Conservation (phyloP, 352 stramenopile species). For the Phytophthora citrophthora region DNA sequence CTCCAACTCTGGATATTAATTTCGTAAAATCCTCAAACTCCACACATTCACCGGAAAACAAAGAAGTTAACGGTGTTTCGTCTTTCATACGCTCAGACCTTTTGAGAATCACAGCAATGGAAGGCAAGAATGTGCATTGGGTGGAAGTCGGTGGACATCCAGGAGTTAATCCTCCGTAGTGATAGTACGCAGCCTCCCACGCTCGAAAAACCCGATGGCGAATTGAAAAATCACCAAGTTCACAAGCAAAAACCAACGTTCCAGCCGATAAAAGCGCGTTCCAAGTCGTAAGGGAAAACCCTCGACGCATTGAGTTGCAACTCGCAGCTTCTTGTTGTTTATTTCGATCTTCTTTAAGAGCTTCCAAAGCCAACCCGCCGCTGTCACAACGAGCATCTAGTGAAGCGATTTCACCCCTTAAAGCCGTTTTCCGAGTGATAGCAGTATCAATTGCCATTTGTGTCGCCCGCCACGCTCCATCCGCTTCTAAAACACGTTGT, state of each 20-base stretch:
- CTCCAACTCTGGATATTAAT: constrained; percentile 14
- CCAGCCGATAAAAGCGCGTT: constrained; percentile 62
- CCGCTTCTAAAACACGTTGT: constrained; percentile 57
- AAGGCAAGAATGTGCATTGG: constrained; percentile 25
- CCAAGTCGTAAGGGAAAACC: constrained; percentile 45
- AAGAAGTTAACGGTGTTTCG: constrained; percentile 16
- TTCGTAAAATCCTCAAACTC: constrained; percentile 7
- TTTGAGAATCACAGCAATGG: constrained; percentile 31
- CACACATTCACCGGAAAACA: constrained; percentile 25
- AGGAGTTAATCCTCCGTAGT: constrained; percentile 28
- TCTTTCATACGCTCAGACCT: neutral
- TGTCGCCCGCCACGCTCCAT: constrained; percentile 39
- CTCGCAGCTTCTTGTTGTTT: constrained; percentile 16
- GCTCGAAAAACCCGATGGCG: constrained; percentile 17
- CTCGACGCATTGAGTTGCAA: constrained; percentile 23
- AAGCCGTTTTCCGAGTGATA: constrained; percentile 34
- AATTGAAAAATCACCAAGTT: constrained; percentile 9
- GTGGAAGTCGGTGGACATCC: constrained; percentile 32
- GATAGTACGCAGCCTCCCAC: constrained; percentile 30
- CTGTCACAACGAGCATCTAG: constrained; percentile 35
- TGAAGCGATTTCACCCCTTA: constrained; percentile 39
- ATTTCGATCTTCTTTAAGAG: constrained; percentile 46
- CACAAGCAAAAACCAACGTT: constrained; percentile 43
- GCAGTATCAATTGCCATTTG: constrained; percentile 34
- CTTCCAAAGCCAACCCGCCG: constrained; percentile 41